Evolutionary conservation across 2,329 filamentous ascomycete genomes (phyloP).

Genomic region (Aspergillus melleus): DNA sequence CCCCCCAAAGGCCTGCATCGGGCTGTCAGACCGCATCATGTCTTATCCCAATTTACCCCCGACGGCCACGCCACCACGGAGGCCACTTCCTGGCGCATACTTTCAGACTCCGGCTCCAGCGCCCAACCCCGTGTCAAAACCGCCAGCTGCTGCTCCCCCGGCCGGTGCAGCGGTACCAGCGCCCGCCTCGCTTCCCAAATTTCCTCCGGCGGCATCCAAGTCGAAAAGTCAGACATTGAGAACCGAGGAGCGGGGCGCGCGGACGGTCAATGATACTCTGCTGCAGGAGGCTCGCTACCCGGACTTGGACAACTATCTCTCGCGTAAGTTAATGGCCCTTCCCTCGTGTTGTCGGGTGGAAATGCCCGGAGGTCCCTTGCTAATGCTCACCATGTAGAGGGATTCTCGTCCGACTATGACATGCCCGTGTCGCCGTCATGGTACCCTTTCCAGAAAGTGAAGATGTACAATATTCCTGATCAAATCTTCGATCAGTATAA

Average conservation of each 20-base stretch:
- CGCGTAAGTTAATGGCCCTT: constrained; percentile 62
- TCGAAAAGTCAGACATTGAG: constrained; percentile 56
- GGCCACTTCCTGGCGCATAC: constrained; percentile 44
- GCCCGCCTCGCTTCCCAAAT: constrained; percentile 34
- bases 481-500: constrained; percentile 93
- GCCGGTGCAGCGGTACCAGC: constrained; percentile 30
- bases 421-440: constrained; percentile 67
- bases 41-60: constrained; percentile 41
- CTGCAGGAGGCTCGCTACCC: constrained; percentile 77
- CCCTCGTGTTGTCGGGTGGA: not conserved
- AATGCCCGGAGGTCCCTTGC: constrained; percentile 3
- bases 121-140: constrained; percentile 35
- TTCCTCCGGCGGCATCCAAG: constrained; percentile 40
- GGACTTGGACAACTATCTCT: constrained; percentile 84
- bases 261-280: constrained; percentile 78
- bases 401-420: constrained; percentile 90
- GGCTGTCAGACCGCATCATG: constrained; percentile 34
- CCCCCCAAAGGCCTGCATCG: constrained; percentile 4
- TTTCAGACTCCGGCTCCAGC: constrained; percentile 40
- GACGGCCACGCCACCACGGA: constrained; percentile 38
- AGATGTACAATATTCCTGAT: constrained; percentile 87
- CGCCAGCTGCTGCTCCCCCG: constrained; percentile 34
- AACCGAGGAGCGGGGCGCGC: constrained; percentile 76
- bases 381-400: constrained; percentile 57
- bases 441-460: constrained; percentile 85